Percentiles rank a stretch among this genome's conserved stretches.
phyloP scores from a whole-genome alignment of 1,284 basidiomycete genomes.

The Apiotrichum sp. region DNA sequence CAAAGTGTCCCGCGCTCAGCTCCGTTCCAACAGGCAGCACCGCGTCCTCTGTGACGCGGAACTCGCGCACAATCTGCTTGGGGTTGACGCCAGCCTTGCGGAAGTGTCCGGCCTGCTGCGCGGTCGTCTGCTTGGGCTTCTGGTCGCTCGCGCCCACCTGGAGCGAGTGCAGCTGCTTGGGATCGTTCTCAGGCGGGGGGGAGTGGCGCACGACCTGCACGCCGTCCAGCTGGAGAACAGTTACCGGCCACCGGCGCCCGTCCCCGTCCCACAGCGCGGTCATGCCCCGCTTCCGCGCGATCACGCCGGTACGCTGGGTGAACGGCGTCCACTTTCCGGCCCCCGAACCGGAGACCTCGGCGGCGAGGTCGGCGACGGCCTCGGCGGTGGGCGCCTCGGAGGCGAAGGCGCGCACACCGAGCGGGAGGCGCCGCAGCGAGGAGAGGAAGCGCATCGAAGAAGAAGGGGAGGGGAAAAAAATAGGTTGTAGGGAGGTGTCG shows the following conservation, averaged over 20 bases:
- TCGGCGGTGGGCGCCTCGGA: constrained; percentile 16
- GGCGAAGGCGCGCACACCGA: constrained; percentile 15
- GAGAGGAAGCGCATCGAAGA: constrained; percentile 27
- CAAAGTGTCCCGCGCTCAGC: constrained; percentile 88
- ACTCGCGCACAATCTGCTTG: constrained; percentile 85
- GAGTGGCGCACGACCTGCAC: constrained; percentile 47
- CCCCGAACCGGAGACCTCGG: constrained; percentile 4
- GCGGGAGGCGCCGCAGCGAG: constrained; percentile 9
- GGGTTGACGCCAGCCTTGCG: constrained; percentile 70
- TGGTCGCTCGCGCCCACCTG: constrained; percentile 75
- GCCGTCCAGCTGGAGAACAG: constrained; percentile 63
- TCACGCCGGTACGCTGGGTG: constrained; percentile 85
- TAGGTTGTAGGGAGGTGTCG: too few relatives aligned
- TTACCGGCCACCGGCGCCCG: constrained; percentile 81
- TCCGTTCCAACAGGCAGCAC: constrained; percentile 83
- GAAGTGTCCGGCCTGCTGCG: constrained; percentile 81
- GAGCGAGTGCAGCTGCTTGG: constrained; percentile 67
- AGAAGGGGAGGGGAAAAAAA: not conserved
- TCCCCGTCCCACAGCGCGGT: constrained; percentile 85
- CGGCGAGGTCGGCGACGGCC: constrained; percentile 5
- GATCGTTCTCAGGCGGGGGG: constrained; percentile 26
- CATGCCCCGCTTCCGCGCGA: constrained; percentile 96
- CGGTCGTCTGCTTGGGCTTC: constrained; percentile 60
- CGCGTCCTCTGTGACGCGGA: constrained; percentile 80
- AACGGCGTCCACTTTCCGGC: constrained; percentile 64